A percentile compares a stretch with the other conserved stretches of the same genome.
Evolutionary conservation across 2,329 filamentous ascomycete species (phyloP).

Genomic region (Aplosporella prunicola): DNA sequence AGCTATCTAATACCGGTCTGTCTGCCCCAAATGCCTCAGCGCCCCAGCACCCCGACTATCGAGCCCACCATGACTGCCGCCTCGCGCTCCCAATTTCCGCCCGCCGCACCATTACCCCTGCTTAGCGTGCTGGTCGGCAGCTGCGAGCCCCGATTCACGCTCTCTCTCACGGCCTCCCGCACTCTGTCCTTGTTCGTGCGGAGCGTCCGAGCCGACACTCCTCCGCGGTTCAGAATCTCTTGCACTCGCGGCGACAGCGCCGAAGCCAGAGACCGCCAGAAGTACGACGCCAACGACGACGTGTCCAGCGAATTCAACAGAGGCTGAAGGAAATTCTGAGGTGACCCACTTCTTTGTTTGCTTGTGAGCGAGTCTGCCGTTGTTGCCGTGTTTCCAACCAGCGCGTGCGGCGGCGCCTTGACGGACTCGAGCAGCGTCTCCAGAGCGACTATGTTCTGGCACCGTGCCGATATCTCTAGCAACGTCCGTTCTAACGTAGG

Average conservation of each 20-base stretch:
- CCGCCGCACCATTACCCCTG: slow-evolving; percentile 37
- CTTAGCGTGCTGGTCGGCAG: slow-evolving; percentile 48
- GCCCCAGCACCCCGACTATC: slow-evolving; percentile 50
- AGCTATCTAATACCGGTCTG: too few relatives aligned
- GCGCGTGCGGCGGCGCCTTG: slow-evolving; percentile 59
- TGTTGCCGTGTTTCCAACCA: slow-evolving; percentile 35
- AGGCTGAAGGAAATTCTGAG: slow-evolving; percentile 55
- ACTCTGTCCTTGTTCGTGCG: slow-evolving; percentile 65
- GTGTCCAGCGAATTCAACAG: slow-evolving; percentile 76
- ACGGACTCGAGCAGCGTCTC: slow-evolving; percentile 65
- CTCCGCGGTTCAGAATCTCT: slow-evolving; percentile 74
- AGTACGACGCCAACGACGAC: slow-evolving; percentile 76
- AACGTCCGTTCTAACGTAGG: slow-evolving; percentile 75
- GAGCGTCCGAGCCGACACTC: slow-evolving; percentile 73
- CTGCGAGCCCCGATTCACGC: slow-evolving; percentile 69
- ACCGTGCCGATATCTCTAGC: slow-evolving; percentile 69
- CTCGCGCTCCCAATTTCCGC: slow-evolving; percentile 72
- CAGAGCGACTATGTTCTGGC: slow-evolving; percentile 84
- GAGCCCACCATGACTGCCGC: slow-evolving; percentile 90
- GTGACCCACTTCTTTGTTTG: slow-evolving; percentile 29
- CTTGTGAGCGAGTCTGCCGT: not conserved
- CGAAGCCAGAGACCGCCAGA: slow-evolving; percentile 82
- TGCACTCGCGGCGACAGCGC: slow-evolving; percentile 67
- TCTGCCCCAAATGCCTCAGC: too few relatives aligned
- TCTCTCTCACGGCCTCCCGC: slow-evolving; percentile 68